Evolutionary conservation across 2,329 filamentous ascomycete genomes (phyloP).

Genomic region (Colletotrichum tamarilloi): DNA sequence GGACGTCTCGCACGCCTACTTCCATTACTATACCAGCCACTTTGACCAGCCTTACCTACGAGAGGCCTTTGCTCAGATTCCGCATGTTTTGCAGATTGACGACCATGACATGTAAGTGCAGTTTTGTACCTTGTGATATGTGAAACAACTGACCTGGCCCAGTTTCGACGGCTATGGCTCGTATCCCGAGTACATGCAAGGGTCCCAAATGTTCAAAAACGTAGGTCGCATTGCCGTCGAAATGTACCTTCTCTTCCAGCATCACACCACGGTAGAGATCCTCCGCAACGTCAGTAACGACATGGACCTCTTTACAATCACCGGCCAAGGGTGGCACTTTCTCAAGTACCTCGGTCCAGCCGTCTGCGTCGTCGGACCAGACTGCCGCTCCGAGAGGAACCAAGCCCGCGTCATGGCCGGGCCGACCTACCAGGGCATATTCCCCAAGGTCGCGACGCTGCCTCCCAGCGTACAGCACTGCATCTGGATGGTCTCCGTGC

Average conservation of each 20-base stretch:
- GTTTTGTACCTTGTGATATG: neutral
- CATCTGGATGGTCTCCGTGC: slow-evolving; percentile 94
- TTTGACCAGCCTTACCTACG: slow-evolving; percentile 96
- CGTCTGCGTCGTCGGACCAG: slow-evolving; percentile 88
- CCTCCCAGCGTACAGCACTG: slow-evolving; percentile 96
- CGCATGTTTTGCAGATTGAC: slow-evolving; percentile 91
- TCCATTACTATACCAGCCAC: slow-evolving; percentile 98
- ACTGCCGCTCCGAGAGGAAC: slow-evolving; percentile 91
- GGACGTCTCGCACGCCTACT: slow-evolving; percentile 95
- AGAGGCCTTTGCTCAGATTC: slow-evolving; percentile 97
- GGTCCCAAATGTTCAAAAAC: slow-evolving; percentile 97
- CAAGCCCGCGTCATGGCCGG: slow-evolving; percentile 94
- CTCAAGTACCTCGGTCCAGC: slow-evolving; percentile 95
- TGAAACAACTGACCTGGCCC: slow-evolving; percentile 34
- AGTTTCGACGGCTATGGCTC: slow-evolving; percentile 98
- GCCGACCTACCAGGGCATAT: slow-evolving; percentile 95
- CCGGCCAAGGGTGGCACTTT: slow-evolving; percentile 98
- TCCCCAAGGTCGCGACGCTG: slow-evolving; percentile 92
- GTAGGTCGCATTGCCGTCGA: slow-evolving; percentile 95
- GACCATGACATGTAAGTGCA: slow-evolving; percentile 94
- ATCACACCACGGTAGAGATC: slow-evolving; percentile 95
- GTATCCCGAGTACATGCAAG: slow-evolving; percentile 98
- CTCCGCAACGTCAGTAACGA: slow-evolving; percentile 90
- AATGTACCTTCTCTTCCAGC: slow-evolving; percentile 98
- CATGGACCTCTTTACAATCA: slow-evolving; percentile 93